Evolutionary conservation across 2,329 filamentous ascomycete genomes (phyloP).

Genomic region (Lachnellula arida): DNA sequence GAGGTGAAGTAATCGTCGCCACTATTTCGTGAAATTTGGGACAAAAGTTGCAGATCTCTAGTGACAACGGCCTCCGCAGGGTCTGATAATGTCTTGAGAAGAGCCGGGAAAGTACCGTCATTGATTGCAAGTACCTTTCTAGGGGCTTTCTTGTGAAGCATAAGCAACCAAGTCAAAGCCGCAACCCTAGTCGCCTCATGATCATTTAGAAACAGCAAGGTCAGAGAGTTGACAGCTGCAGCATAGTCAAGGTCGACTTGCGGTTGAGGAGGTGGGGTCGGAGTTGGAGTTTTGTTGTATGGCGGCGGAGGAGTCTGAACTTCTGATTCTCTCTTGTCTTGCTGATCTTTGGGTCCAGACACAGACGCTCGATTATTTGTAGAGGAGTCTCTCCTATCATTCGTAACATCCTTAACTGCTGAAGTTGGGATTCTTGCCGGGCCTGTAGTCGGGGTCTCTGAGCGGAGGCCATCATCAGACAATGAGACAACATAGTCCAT

Average conservation of each 20-base stretch:
- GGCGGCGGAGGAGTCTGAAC: slow-evolving; percentile 43
- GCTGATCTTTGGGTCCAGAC: slow-evolving; percentile 40
- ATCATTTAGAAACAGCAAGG: slow-evolving; percentile 90
- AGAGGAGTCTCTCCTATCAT: slow-evolving; percentile 30
- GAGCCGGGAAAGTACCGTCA: slow-evolving; percentile 91
- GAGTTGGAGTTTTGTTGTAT: slow-evolving; percentile 25
- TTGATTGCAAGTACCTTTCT: slow-evolving; percentile 92
- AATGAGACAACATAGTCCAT: slow-evolving; percentile 94
- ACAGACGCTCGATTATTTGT: slow-evolving; percentile 34
- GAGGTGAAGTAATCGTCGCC: slow-evolving; percentile 97
- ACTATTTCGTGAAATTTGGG: slow-evolving; percentile 93
- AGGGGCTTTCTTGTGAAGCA: slow-evolving; percentile 94
- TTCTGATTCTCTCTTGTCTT: slow-evolving; percentile 49
- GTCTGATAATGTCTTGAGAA: slow-evolving; percentile 94
- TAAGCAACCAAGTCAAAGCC: slow-evolving; percentile 92
- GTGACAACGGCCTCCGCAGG: slow-evolving; percentile 94
- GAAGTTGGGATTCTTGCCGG: slow-evolving; percentile 40
- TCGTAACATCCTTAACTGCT: slow-evolving; percentile 32
- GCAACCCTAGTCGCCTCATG: slow-evolving; percentile 94
- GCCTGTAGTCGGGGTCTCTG: slow-evolving; percentile 36
- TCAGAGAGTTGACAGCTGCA: slow-evolving; percentile 88
- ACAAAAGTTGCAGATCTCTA: slow-evolving; percentile 86
- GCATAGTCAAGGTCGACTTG: slow-evolving; percentile 87
- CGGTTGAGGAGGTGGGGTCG: slow-evolving; percentile 41
- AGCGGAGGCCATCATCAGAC: slow-evolving; percentile 56